Base-by-base conservation (phyloP, 441 rosid genomes). In the Caryocar brasiliense region DNA sequence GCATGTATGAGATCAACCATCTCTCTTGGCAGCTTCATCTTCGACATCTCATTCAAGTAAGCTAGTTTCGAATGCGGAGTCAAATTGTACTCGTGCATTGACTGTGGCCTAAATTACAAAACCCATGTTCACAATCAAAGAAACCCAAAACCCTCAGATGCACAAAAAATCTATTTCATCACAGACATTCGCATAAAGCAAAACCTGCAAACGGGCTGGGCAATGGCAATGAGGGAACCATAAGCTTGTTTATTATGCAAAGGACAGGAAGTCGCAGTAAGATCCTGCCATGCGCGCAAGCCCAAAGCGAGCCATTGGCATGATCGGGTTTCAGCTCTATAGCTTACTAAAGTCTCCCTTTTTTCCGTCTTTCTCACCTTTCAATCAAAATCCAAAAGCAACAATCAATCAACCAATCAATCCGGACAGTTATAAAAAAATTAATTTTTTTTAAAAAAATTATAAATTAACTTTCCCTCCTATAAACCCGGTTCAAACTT, bases 151-250 rank as follows among this genome's bases (percentile, higher is more conserved):
- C 18, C 5, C 35, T 29, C 7, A 36, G 13, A 44, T 12, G 11
- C 34, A 47, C 9, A 20, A 3, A 1, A 51, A 12, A 42, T 28
- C 10, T 24, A 14, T 2, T 19, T 40, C 19, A 19, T 21, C 17
- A 2, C 12, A 1, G 1, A 25, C 5, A 6, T 37, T 24, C 8
- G 22, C 2, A 20, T 24, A 12, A 11, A 34, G 23, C 8, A 10
- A n/a, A 53, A 86, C 98, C 98, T 92, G 85, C 96, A 92, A 73
- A 87, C 98, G 0, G 96, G 96, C 64, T 92, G 95, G 1, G 94
- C 95, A 17, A 92, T 87, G 33, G 96, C 89, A 26, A 92, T 87
- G 43, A 87, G 94, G 33, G 87, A 92, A 64, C 85, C 95, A 28
- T 81, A 92, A 8, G 98, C 98, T 66, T 92, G 98, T 57, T 83